A percentile compares a stretch with the other conserved stretches of the same genome.
Conservation (phyloP, 805 yeast species). For the Jamesozyma jinghongensis region DNA sequence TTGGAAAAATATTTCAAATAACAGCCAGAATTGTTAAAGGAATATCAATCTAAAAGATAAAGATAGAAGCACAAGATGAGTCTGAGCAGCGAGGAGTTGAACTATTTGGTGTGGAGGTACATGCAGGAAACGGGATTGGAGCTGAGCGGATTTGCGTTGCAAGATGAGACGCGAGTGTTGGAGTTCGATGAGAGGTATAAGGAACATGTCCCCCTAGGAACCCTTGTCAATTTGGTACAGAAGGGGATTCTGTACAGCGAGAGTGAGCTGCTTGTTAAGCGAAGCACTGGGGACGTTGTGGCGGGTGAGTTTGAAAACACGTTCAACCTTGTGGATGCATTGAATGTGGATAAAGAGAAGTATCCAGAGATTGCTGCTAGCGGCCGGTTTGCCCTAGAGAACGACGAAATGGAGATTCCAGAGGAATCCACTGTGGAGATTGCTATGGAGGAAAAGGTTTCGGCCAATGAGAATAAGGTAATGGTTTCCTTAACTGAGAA, state of each 20-base stretch:
- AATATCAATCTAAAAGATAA: background rate
- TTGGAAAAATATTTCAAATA: background rate
- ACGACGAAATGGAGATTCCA: constrained; percentile 8
- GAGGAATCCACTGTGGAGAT: background rate
- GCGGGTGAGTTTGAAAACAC: constrained; percentile 25
- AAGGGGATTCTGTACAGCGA: constrained; percentile 76
- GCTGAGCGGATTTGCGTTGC: constrained; percentile 69
- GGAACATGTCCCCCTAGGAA: constrained; percentile 60
- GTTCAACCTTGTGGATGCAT: constrained; percentile 47
- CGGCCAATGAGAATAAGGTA: too few relatives aligned
- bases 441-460: constrained; percentile 4
- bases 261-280: constrained; percentile 48
- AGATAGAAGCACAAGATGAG: constrained; percentile 44
- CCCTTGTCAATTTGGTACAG: constrained; percentile 73
- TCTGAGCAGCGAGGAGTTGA: constrained; percentile 71
- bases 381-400: constrained; percentile 29
- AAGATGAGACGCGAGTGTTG: constrained; percentile 59
- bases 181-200: constrained; percentile 45
- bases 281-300: constrained; percentile 12
- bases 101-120: constrained; percentile 88
- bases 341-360: constrained; percentile 35
- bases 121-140: constrained; percentile 77
- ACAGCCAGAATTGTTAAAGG: background rate
- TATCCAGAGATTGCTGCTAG: constrained; percentile 23
- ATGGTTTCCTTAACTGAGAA: constrained; percentile 3